These are phyloP conservation scores for Trichoderma koningii DNA, from an alignment of 2,329 filamentous ascomycete genomes.

Conservation along the genomic window DNA sequence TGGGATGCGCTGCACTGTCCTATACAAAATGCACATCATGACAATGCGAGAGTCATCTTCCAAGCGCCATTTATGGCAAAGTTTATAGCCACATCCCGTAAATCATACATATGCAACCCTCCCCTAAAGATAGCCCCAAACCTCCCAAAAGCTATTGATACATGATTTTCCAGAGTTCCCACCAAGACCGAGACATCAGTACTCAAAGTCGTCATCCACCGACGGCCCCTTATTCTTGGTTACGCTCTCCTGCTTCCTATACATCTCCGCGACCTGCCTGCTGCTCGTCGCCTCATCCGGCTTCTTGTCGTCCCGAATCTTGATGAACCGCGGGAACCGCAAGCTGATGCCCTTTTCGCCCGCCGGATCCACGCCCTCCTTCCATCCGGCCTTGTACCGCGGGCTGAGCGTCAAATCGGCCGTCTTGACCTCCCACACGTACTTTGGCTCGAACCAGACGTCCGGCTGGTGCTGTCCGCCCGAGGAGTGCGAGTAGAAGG, in stretches of 20 bases:
- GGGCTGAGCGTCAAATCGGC: conserved; percentile 92
- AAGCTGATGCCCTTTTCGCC: conserved; percentile 81
- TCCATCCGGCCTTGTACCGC: conserved; percentile 85
- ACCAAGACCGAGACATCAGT: conserved; percentile 52
- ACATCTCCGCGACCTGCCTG: conserved; percentile 93
- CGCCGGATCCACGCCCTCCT: conserved; percentile 72
- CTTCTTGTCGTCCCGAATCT: conserved; percentile 92
- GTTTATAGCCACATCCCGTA: conserved; percentile 8
- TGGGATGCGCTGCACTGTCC: background rate
- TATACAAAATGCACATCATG: background rate
- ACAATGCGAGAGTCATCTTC: background rate
- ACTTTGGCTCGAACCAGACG: conserved; percentile 94
- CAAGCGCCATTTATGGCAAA: background rate
- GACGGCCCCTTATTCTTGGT: conserved; percentile 80
- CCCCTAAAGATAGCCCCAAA: background rate
- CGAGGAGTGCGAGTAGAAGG: conserved; percentile 85
- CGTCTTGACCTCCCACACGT: conserved; percentile 97
- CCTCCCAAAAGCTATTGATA: background rate
- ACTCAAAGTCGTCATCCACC: conserved; percentile 98
- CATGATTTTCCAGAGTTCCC: background rate
- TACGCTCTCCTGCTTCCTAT: conserved; percentile 89
- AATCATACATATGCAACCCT: background rate
- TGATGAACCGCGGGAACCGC: conserved; percentile 91
- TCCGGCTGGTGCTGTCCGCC: conserved; percentile 93
- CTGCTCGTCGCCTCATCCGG: conserved; percentile 84